Base-by-base conservation (phyloP, 352 stramenopile genomes). In the Phytopythium ostracodes region DNA sequence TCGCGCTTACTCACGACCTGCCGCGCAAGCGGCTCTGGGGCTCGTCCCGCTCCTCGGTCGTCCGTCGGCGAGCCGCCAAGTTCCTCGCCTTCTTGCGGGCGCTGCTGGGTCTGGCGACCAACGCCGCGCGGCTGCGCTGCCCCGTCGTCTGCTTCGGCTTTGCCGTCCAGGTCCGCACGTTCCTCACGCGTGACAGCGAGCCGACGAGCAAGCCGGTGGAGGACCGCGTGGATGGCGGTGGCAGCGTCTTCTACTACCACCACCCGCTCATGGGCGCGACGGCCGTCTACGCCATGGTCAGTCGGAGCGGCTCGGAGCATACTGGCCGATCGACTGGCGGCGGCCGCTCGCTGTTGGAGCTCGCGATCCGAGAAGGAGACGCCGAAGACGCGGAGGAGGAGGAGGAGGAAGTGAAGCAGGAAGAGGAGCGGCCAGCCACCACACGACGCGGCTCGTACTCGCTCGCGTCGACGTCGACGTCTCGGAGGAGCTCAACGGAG, bases 21-120 rank as follows among this genome's bases (percentile, higher is more conserved):
- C 83, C 83, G 0, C 67, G 72, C 59, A 83, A 85, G 29, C 66
- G 74, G 4, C 67, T 92, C 35, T 92, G 78, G 78, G 81, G 81
- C 2, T 87, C 76, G 6, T 77, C 76, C 24, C 73, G 66, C 20
- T 55, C 68, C 11, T 57, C 66, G 12, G 71, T 89, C 42, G 77
- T 89, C 8, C 58, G 67, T 0, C 44, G 65, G 17, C 77, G 83
- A 17, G 76, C 81, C 8, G 70, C 74, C 42, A 70, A 72, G 55
- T 85, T 92, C 54, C 72, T 85, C 27, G 60, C 54, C 52, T 92
- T 91, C 43, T 60, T 91, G 20, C 60, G 81, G 11, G 79, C 73
- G 0, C 74, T 91, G 17, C 55, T 92, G 33, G 71, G 66, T 17
- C 73, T 91, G 29, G 77, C 68, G 15, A 84, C 79, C 18, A 79